Conservation (phyloP, 306 rosid genomes). For the Castanospermum australe region DNA sequence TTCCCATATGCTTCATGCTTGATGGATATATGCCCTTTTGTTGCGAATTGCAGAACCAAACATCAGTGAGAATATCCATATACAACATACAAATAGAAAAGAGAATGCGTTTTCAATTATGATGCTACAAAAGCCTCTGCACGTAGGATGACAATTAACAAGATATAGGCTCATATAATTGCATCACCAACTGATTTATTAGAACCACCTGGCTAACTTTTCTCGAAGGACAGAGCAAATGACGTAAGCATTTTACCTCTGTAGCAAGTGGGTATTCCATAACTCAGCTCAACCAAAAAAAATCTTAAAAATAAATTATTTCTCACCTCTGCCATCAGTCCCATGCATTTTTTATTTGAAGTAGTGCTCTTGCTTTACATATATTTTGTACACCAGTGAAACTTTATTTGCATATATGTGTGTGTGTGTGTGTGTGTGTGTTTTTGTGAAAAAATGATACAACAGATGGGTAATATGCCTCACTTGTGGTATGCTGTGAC, state of each 20-base stretch:
- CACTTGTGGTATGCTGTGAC: slow-evolving; percentile 19
- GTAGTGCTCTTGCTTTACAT: not conserved
- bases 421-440: not conserved
- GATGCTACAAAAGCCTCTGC: slow-evolving; percentile 8
- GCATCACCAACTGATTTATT: slow-evolving; percentile 30
- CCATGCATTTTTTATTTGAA: not conserved
- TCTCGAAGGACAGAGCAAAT: not conserved
- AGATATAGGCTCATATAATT: slow-evolving; percentile 26
- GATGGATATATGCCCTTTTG: slow-evolving; percentile 10
- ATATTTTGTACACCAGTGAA: slow-evolving; percentile 22
- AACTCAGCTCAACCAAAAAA: not conserved
- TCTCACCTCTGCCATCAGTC: not conserved
- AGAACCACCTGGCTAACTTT: slow-evolving; percentile 10
- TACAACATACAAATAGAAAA: not conserved
- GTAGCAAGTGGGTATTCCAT: not conserved
- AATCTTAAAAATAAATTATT: not conserved
- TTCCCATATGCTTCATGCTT: not conserved
- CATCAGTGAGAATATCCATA: slow-evolving; percentile 11
- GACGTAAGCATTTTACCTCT: slow-evolving; percentile 23
- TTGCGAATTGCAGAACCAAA: slow-evolving; percentile 31
- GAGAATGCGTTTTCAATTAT: slow-evolving; percentile 17
- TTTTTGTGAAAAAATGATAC: slow-evolving; percentile 25
- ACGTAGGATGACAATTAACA: slow-evolving; percentile 22
- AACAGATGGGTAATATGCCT: slow-evolving; percentile 13
- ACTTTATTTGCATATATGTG: slow-evolving; percentile 11